Evolutionary conservation across 352 stramenopile species (phyloP).

Genomic region (Phytopythium kandeliae): DNA sequence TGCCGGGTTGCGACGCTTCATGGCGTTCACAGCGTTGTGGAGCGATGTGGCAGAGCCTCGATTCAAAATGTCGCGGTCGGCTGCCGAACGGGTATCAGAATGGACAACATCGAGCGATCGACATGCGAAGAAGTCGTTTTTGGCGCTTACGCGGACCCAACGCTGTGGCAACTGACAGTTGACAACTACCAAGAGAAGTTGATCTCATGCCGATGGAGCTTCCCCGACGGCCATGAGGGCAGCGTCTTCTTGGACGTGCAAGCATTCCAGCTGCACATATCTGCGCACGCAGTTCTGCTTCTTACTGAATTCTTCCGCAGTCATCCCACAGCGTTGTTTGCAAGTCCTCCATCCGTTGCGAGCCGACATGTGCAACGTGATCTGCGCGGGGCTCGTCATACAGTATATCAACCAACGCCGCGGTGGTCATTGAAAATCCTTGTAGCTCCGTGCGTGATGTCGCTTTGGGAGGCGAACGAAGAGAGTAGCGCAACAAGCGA

Average conservation of each 20-base stretch:
- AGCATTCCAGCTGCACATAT: conserved; percentile 63
- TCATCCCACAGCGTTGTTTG: conserved; percentile 12
- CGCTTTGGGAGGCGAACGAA: conserved; percentile 37
- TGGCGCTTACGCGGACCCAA: conserved; percentile 56
- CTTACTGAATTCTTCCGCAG: conserved; percentile 21
- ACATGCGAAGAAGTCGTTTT: conserved; percentile 60
- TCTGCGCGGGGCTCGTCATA: conserved; percentile 3
- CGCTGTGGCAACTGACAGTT: conserved; percentile 59
- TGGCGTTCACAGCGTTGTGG: conserved; percentile 18
- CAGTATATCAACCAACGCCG: conserved; percentile 8
- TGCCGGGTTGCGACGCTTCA: conserved; percentile 44
- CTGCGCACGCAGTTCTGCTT: conserved; percentile 35
- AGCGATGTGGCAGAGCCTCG: conserved; percentile 27
- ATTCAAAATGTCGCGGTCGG: conserved; percentile 64
- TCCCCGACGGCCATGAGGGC: conserved; percentile 20
- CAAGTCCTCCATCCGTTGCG: not conserved
- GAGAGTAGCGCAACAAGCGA: not conserved
- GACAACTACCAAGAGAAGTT: conserved; percentile 73
- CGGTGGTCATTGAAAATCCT: conserved; percentile 56
- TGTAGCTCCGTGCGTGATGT: conserved; percentile 54
- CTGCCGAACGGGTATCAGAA: conserved; percentile 13
- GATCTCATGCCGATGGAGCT: conserved; percentile 50
- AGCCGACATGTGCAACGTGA: not conserved
- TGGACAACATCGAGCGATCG: not conserved
- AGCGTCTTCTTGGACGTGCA: conserved; percentile 69